Base-by-base conservation (phyloP, 345 rosid genomes). In the Eucalyptus urophylla region DNA sequence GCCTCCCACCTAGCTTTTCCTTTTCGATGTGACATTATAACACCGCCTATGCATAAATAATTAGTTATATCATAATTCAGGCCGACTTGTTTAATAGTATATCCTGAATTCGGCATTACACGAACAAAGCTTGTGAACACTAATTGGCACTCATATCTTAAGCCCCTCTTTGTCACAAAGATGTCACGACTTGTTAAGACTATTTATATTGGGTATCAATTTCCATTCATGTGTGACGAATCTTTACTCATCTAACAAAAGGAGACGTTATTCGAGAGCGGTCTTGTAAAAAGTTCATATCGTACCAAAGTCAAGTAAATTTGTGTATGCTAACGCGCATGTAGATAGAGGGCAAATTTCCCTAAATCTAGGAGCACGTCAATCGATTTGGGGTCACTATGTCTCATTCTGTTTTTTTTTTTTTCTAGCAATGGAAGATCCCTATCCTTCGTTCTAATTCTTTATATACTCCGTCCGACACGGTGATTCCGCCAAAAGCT, bases 181-280 rank as follows among this genome's bases (percentile, higher is more conserved):
- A 72, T 72, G 27, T 7, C 45, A 72, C 1, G 1, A 37, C 2
- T 10, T 24, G 13, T 72, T 19, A 22, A 72, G 83, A 72, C 2
- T 13, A 19, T 72, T 11, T 14, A 9, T 37, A 10, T 72, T 7
- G 5, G 8, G 14, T 11, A 10, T 37, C 27, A 21, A 56, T 56
- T 72, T 72, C 2, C 45, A 37, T 72, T 8, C 45, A 1, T 4
- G 14, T 5, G 83, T 11, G 4, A 37, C 3, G 14, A 37, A 37
- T 72, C 45, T 19, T 72, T 72, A 19, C 45, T 72, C 81, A 6
- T 33, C 25, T 72, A 5, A 37, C 7, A 6, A 72, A 72, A 19
- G 0, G 8, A 37, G 27, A 72, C 0, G 13, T 69, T 33, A 19
- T 5, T 37, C 8, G 0, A 19, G 14, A 72, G 14, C 8, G 3